Evolutionary conservation across 805 yeast species (phyloP).

Genomic region (Naumovozyma castellii): DNA sequence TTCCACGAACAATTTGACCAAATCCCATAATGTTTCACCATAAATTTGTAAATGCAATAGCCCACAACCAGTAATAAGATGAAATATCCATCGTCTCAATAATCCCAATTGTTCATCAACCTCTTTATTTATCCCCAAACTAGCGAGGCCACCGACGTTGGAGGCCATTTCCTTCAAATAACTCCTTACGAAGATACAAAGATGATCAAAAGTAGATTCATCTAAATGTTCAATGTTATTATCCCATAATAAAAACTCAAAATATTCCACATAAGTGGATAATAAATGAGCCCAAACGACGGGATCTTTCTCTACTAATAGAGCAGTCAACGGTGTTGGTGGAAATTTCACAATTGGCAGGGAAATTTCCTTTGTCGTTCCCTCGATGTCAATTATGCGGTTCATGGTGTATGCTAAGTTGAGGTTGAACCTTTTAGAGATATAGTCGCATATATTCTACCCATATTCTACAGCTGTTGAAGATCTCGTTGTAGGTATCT

Average conservation of each 20-base stretch:
- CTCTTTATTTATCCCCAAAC: conserved; percentile 66
- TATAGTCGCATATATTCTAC: too few relatives aligned
- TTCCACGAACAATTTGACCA: conserved; percentile 44
- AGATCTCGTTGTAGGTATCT: neutral
- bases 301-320: conserved; percentile 74
- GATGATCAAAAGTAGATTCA: conserved; percentile 49
- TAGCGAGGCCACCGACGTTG: conserved; percentile 51
- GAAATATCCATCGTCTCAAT: conserved; percentile 42
- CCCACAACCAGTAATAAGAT: conserved; percentile 43
- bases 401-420: neutral
- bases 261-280: conserved; percentile 49
- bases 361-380: conserved; percentile 12
- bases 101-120: conserved; percentile 43
- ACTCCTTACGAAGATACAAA: conserved; percentile 45
- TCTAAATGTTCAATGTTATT: conserved; percentile 35
- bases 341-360: conserved; percentile 64
- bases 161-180: conserved; percentile 53
- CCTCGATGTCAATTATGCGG: conserved; percentile 14
- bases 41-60: conserved; percentile 45
- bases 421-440: too few relatives aligned
- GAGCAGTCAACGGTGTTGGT: conserved; percentile 63
- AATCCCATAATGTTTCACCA: conserved; percentile 58
- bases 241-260: conserved; percentile 37
- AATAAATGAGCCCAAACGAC: conserved; percentile 71
- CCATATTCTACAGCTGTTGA: conserved; percentile 5